Evolutionary conservation across 2,329 filamentous ascomycete genomes (phyloP).

Genomic region (Nemania sp.): DNA sequence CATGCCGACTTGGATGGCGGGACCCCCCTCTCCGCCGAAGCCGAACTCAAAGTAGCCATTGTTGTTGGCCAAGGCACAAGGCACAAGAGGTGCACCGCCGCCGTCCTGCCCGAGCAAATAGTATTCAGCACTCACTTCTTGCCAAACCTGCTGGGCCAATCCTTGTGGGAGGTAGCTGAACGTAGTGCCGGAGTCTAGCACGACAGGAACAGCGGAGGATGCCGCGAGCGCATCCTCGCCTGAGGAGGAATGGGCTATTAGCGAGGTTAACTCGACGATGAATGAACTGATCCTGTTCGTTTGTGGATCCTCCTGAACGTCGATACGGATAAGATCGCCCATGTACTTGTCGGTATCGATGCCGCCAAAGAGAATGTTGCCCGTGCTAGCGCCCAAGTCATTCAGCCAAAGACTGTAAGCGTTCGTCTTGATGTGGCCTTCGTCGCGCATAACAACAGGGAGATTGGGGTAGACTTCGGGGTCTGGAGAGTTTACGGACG

Average conservation of each 20-base stretch:
- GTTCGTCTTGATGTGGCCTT: conserved; percentile 66
- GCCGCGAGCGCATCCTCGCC: conserved; percentile 53
- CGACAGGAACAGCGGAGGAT: conserved; percentile 59
- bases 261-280: conserved; percentile 52
- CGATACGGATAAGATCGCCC: conserved; percentile 64
- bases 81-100: conserved; percentile 50
- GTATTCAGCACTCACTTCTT: conserved; percentile 59
- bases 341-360: conserved; percentile 75
- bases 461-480: conserved; percentile 58
- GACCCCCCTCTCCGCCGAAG: conserved; percentile 54
- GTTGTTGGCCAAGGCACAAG: conserved; percentile 53
- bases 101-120: conserved; percentile 51
- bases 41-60: conserved; percentile 58
- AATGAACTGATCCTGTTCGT: conserved; percentile 51
- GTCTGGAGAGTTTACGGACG: conserved; percentile 43
- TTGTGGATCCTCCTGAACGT: conserved; percentile 55
- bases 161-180: conserved; percentile 70
- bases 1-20: conserved; percentile 57
- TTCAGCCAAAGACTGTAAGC: conserved; percentile 75
- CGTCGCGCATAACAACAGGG: conserved; percentile 65
- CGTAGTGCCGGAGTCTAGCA: conserved; percentile 78
- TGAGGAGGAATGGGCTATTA: conserved; percentile 52
- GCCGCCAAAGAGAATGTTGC: conserved; percentile 79
- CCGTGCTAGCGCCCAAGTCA: conserved; percentile 62
- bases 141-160: conserved; percentile 58